Evolutionary conservation across 495 filamentous ascomycete genomes (phyloP).

Genomic region (Letharia lupina): DNA sequence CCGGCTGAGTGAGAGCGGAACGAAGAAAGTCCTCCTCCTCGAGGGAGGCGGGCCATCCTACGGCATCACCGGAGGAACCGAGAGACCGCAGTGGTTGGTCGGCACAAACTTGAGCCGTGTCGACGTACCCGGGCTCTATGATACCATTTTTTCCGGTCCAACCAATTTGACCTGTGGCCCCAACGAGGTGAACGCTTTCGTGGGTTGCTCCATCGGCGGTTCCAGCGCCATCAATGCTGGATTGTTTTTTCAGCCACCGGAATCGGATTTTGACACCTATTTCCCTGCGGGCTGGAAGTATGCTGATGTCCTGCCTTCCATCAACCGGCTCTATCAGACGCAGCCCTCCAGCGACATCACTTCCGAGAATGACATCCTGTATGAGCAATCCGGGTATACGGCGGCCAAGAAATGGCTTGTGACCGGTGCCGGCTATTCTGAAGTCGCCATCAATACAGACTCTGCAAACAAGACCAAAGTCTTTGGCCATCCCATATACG

Average conservation of each 20-base stretch:
- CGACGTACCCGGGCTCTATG: conserved; percentile 73
- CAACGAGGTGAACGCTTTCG: conserved; percentile 62
- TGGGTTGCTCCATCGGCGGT: conserved; percentile 53
- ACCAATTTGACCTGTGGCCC: conserved; percentile 49
- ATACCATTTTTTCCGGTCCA: conserved; percentile 57
- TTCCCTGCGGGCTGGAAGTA: conserved; percentile 69
- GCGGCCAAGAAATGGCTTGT: conserved; percentile 50
- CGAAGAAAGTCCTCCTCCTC: conserved; percentile 12
- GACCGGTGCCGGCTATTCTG: conserved; percentile 48
- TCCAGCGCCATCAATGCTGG: conserved; percentile 69
- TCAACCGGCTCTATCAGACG: conserved; percentile 52
- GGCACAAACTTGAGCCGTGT: conserved; percentile 64
- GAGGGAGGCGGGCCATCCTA: conserved; percentile 18
- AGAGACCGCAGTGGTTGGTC: conserved; percentile 53
- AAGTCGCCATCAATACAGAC: conserved; percentile 50
- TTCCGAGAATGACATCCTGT: conserved; percentile 58
- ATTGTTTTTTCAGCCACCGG: conserved; percentile 44
- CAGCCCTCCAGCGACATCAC: conserved; percentile 64
- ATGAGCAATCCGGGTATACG: conserved; percentile 58
- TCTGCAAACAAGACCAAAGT: conserved; percentile 60
- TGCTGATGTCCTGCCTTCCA: conserved; percentile 49
- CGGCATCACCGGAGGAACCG: conserved; percentile 29
- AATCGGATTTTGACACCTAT: conserved; percentile 61
- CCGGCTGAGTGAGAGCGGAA: conserved; percentile 11
- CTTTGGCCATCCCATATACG: conserved; percentile 59